phyloP scores from a whole-genome alignment of 257 asterid genomes.

The Oldenlandia corymbosa region DNA sequence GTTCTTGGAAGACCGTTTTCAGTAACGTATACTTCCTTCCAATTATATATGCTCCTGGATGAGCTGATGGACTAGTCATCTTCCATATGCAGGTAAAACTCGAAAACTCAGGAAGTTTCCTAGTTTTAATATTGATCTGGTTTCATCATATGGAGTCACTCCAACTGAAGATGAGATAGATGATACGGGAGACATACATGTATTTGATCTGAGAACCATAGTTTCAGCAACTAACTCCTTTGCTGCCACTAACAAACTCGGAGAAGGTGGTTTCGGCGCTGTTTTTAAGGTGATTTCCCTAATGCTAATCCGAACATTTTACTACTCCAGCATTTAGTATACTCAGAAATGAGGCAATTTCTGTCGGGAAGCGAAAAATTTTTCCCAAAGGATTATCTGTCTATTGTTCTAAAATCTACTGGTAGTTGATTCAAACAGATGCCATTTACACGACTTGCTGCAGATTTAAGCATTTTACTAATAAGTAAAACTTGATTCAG shows the following conservation, averaged over 20 bases:
- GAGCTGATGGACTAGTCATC: neutral
- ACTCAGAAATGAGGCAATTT: too few species aligned
- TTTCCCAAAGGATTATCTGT: neutral
- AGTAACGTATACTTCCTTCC: too few species aligned
- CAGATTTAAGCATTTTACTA: neutral
- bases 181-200: slow-evolving; percentile 14
- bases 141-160: slow-evolving; percentile 18
- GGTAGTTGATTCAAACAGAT: too few species aligned
- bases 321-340: too few species aligned
- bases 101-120: neutral
- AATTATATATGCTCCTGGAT: too few species aligned
- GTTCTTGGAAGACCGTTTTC: too few species aligned
- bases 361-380: too few species aligned
- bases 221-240: slow-evolving; percentile 22
- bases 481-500: slow-evolving; percentile 8
- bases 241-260: slow-evolving; percentile 18
- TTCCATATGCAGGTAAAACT: slow-evolving; percentile 8
- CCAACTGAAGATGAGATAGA: slow-evolving; percentile 11
- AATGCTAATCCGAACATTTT: too few species aligned
- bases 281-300: slow-evolving; percentile 23
- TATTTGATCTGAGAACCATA: slow-evolving; percentile 18
- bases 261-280: slow-evolving; percentile 31
- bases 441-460: neutral
- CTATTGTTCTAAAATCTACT: too few species aligned
- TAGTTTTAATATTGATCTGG: slow-evolving; percentile 12